Percentiles rank a stretch among this genome's conserved stretches.
These are phyloP conservation scores for Phoenix roebelenii DNA, from an alignment of 176 grass and related monocot species.

Conservation along the genomic window DNA sequence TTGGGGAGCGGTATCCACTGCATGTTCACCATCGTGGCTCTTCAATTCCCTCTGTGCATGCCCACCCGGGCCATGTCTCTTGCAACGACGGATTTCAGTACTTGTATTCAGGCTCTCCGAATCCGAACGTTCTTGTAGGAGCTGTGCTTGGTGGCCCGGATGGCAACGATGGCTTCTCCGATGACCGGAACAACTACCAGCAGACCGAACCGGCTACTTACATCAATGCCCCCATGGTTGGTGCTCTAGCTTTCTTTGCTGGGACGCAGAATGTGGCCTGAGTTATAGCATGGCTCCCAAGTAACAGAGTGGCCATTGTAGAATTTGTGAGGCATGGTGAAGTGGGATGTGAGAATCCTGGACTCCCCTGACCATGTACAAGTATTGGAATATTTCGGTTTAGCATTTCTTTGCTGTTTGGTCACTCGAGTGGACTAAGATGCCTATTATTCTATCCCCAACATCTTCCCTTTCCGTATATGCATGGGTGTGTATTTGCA, in stretches of 20 bases:
- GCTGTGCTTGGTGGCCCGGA: slow-evolving; percentile 63
- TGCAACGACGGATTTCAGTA: slow-evolving; percentile 73
- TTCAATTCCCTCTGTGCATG: slow-evolving; percentile 48
- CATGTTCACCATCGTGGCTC: slow-evolving; percentile 62
- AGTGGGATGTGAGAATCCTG: background rate
- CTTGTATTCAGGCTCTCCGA: slow-evolving; percentile 40
- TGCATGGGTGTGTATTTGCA: too few relatives aligned
- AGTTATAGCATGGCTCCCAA: background rate
- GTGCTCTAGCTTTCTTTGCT: slow-evolving; percentile 67
- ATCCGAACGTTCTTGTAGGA: slow-evolving; percentile 59
- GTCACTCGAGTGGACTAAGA: too few relatives aligned
- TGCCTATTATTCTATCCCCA: too few relatives aligned
- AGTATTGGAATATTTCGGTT: too few relatives aligned
- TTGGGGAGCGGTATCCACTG: slow-evolving; percentile 32
- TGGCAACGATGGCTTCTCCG: slow-evolving; percentile 43
- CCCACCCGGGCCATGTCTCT: slow-evolving; percentile 27
- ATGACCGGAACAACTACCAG: slow-evolving; percentile 58
- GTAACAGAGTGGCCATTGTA: background rate
- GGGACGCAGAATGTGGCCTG: slow-evolving; percentile 16
- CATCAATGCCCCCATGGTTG: slow-evolving; percentile 88
- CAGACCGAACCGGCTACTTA: slow-evolving; percentile 79
- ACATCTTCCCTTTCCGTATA: too few relatives aligned
- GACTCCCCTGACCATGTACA: slow-evolving; percentile 4
- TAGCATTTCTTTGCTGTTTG: too few relatives aligned
- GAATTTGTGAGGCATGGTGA: background rate